Conservation (phyloP, 148 eudicot species). For the Chenopodium suecicum region DNA sequence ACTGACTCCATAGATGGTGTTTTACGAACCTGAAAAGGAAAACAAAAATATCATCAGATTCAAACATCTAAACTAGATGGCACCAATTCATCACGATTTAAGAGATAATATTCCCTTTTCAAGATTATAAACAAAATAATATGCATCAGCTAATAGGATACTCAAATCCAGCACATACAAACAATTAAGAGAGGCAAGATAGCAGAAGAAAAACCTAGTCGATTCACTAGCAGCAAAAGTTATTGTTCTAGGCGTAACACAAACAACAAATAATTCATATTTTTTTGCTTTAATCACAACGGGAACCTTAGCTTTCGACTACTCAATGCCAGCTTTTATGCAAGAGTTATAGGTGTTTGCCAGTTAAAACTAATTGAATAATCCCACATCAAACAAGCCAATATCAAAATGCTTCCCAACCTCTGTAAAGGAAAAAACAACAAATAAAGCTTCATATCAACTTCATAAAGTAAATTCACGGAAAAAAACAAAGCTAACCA, state of each 20-base stretch:
- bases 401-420: background rate
- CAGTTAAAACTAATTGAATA: background rate
- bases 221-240: background rate
- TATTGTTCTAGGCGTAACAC: no score
- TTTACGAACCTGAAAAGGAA: constrained; percentile 58
- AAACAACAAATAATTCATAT: no score
- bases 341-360: background rate
- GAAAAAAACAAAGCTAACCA: background rate
- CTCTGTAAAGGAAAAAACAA: background rate
- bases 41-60: constrained; percentile 14
- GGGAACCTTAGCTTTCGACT: background rate
- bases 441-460: background rate
- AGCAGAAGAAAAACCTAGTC: background rate
- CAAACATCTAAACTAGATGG: background rate
- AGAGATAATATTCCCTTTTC: background rate
- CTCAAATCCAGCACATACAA: background rate
- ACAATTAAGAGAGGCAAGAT: background rate
- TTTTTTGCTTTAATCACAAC: background rate
- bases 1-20: constrained; percentile 85
- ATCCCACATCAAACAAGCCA: background rate
- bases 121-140: background rate
- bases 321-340: background rate
- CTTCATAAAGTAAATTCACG: background rate
- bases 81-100: background rate
- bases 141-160: background rate